Evolutionary conservation across 2,329 filamentous ascomycete species (phyloP).

Genomic region (Metarhizium album): DNA sequence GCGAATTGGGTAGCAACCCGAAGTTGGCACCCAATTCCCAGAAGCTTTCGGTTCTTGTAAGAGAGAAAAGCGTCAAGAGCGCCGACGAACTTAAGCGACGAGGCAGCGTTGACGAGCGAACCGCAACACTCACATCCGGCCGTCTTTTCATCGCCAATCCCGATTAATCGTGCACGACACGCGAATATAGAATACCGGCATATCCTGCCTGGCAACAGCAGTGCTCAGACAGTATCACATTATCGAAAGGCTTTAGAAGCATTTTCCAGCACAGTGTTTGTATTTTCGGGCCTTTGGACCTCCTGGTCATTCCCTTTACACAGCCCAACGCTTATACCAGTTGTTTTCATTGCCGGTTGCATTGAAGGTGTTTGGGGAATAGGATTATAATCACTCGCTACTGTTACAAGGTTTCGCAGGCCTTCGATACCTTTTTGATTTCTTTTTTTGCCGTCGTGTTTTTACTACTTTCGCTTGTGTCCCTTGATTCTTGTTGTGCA

Average conservation of each 20-base stretch:
- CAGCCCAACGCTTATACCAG: neutral
- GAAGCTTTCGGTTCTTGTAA: constrained; percentile 44
- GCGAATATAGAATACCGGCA: neutral
- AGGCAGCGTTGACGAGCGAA: constrained; percentile 76
- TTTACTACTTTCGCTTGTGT: constrained; percentile 4
- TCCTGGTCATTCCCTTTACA: neutral
- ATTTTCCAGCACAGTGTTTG: neutral
- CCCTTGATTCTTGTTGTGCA: neutral
- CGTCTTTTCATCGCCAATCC: constrained; percentile 81
- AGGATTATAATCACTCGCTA: constrained; percentile 9
- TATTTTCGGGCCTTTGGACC: neutral
- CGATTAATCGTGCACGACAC: constrained; percentile 34
- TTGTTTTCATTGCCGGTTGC: constrained; percentile 4
- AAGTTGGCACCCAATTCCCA: constrained; percentile 48
- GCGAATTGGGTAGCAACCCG: constrained; percentile 39
- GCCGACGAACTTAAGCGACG: constrained; percentile 63
- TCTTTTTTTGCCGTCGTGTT: constrained; percentile 3
- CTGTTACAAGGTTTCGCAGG: constrained; percentile 14
- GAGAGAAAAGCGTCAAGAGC: constrained; percentile 56
- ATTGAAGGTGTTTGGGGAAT: constrained; percentile 11
- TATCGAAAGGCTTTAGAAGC: neutral
- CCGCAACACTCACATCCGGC: constrained; percentile 61
- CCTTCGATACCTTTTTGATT: constrained; percentile 13
- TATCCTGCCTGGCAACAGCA: neutral
- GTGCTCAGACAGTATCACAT: neutral